Evolutionary conservation across 2,329 filamentous ascomycete species (phyloP).

Genomic region (Fusarium sp.): DNA sequence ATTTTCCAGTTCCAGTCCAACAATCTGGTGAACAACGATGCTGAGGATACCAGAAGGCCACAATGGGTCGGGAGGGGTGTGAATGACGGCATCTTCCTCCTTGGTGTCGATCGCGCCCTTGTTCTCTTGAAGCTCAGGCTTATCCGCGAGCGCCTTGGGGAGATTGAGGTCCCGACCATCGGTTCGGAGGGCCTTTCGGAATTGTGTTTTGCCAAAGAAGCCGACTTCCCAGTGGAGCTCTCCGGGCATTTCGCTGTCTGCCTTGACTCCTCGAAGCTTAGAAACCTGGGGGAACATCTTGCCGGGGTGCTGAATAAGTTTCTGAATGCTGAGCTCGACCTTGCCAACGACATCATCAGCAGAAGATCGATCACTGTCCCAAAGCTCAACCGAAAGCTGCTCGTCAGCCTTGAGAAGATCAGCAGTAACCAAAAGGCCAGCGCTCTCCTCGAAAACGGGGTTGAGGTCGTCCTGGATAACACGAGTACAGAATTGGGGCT

Average conservation of each 20-base stretch:
- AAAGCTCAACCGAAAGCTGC: slow-evolving; percentile 90
- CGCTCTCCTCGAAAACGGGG: slow-evolving; percentile 88
- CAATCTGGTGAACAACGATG: slow-evolving; percentile 90
- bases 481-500: slow-evolving; percentile 96
- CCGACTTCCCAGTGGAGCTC: slow-evolving; percentile 96
- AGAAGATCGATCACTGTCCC: slow-evolving; percentile 93
- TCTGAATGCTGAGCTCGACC: slow-evolving; percentile 90
- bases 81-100: slow-evolving; percentile 83
- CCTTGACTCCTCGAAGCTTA: slow-evolving; percentile 81
- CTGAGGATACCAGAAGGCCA: slow-evolving; percentile 93
- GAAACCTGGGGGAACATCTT: slow-evolving; percentile 92
- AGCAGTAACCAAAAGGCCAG: slow-evolving; percentile 83
- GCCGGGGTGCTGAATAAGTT: slow-evolving; percentile 90
- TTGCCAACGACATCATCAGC: slow-evolving; percentile 96
- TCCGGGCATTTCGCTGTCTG: slow-evolving; percentile 88
- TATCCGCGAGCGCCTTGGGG: slow-evolving; percentile 75
- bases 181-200: slow-evolving; percentile 83
- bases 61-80: slow-evolving; percentile 92
- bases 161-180: slow-evolving; percentile 84
- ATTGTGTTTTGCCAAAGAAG: slow-evolving; percentile 90
- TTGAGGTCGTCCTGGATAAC: slow-evolving; percentile 96
- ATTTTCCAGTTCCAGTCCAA: slow-evolving; percentile 91
- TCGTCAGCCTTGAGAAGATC: slow-evolving; percentile 94
- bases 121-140: slow-evolving; percentile 85
- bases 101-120: slow-evolving; percentile 73